These are phyloP conservation scores for Arachnopeziza araneosa DNA, from an alignment of 2,329 filamentous ascomycete species.

Conservation along the genomic window DNA sequence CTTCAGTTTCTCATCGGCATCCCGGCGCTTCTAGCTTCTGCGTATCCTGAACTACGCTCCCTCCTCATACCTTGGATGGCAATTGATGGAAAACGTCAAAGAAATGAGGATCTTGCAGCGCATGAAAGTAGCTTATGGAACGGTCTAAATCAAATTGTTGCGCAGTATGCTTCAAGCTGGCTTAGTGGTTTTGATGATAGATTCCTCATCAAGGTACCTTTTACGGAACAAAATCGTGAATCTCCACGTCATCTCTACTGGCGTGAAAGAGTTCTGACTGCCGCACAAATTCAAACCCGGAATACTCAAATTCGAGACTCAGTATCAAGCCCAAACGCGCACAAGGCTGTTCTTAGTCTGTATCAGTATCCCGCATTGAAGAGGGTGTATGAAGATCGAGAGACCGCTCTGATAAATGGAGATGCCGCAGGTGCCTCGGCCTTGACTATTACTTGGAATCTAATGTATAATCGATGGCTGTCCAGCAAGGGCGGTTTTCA, in stretches of 20 bases:
- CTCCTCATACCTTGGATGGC: constrained; percentile 4
- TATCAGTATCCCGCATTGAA: not conserved
- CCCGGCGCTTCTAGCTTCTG: not conserved
- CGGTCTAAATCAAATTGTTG: constrained; percentile 1
- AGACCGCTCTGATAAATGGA: not conserved
- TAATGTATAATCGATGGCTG: constrained; percentile 3
- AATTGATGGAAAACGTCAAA: not conserved
- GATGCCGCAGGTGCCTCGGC: too few species aligned
- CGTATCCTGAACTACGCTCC: constrained; percentile 4
- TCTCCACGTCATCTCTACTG: too few species aligned
- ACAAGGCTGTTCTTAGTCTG: too few species aligned
- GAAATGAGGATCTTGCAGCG: not conserved
- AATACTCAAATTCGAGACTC: too few species aligned
- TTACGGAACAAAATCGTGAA: not conserved
- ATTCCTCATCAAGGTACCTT: constrained; percentile 1
- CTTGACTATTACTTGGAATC: too few species aligned
- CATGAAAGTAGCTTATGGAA: not conserved
- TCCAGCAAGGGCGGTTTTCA: not conserved
- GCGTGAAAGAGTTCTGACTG: too few species aligned
- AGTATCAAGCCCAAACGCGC: too few species aligned
- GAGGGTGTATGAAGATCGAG: not conserved
- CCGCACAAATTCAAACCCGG: too few species aligned
- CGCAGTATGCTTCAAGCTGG: constrained; percentile 3
- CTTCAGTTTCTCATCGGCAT: too few species aligned
- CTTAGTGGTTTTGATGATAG: not conserved